These are phyloP conservation scores for Globisporangium mamillatum DNA, from an alignment of 352 stramenopile species.

Conservation along the genomic window DNA sequence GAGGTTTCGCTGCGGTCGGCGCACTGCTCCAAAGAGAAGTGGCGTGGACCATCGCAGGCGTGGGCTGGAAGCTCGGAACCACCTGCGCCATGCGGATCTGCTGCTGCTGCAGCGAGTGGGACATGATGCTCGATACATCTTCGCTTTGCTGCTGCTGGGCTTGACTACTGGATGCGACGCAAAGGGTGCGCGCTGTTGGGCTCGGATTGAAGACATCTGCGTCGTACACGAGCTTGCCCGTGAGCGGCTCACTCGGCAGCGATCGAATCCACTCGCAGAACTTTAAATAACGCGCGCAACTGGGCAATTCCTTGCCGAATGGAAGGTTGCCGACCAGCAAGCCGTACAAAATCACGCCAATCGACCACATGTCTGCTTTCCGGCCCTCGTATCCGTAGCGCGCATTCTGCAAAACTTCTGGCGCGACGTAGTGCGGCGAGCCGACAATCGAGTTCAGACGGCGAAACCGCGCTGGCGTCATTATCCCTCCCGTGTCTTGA, in stretches of 20 bases:
- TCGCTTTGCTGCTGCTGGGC: not conserved
- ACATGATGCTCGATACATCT: slow-evolving; percentile 2
- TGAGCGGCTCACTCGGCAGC: slow-evolving; percentile 56
- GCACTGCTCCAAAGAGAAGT: slow-evolving; percentile 15
- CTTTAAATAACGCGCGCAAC: slow-evolving; percentile 93
- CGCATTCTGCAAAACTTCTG: slow-evolving; percentile 92
- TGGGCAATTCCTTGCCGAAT: slow-evolving; percentile 93
- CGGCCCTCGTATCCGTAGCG: slow-evolving; percentile 89
- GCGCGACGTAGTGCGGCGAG: slow-evolving; percentile 96
- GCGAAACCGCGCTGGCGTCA: slow-evolving; percentile 44
- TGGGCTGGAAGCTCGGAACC: slow-evolving; percentile 14
- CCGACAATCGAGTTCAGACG: slow-evolving; percentile 95
- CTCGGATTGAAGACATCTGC: slow-evolving; percentile 39
- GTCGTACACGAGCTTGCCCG: slow-evolving; percentile 65
- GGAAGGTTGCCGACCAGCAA: slow-evolving; percentile 92
- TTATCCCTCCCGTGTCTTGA: slow-evolving; percentile 22
- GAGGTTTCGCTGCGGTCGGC: slow-evolving; percentile 11
- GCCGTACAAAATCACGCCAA: slow-evolving; percentile 92
- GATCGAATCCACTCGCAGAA: slow-evolving; percentile 92
- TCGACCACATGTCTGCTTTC: slow-evolving; percentile 93
- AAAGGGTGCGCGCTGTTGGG: not conserved
- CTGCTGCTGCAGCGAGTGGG: slow-evolving; percentile 9
- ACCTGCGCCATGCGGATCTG: slow-evolving; percentile 14
- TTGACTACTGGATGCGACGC: not conserved
- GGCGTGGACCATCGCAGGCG: slow-evolving; percentile 9